Evolutionary conservation across 208 protist species (phyloP).

Genomic region (Leishmania tropica): DNA sequence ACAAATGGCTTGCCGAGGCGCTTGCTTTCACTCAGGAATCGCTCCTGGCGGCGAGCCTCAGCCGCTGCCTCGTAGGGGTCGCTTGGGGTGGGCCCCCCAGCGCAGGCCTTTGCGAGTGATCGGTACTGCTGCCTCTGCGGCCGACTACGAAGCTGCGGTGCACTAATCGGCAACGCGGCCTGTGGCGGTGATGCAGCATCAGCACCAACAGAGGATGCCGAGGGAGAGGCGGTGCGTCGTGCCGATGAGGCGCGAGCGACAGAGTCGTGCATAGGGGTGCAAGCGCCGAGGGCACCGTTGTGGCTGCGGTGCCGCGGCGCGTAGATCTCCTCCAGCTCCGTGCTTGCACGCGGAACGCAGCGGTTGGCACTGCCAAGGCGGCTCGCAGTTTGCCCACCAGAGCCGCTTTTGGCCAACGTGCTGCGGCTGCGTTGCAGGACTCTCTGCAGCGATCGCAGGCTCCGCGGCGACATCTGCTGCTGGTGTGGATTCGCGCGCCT

Average conservation of each 20-base stretch:
- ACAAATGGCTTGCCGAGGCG: conserved; percentile 76
- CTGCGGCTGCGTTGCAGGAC: conserved; percentile 2
- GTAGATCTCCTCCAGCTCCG: neutral
- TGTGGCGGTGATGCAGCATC: neutral
- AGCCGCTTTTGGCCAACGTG: conserved; percentile 1
- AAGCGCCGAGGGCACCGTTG: neutral
- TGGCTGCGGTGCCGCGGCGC: neutral
- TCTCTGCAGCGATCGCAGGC: conserved; percentile 4
- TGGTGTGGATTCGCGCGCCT: neutral
- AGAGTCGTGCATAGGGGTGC: neutral
- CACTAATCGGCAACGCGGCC: neutral
- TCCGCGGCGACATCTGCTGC: neutral
- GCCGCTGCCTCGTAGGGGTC: conserved; percentile 73
- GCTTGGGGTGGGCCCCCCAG: neutral
- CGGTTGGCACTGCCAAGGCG: neutral
- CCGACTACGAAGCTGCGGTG: neutral
- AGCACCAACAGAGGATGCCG: neutral
- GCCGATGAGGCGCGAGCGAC: neutral
- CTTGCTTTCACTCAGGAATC: conserved; percentile 73
- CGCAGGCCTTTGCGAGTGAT: neutral
- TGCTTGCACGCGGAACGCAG: neutral
- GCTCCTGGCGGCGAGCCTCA: conserved; percentile 67
- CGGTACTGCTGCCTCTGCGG: neutral
- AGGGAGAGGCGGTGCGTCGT: neutral
- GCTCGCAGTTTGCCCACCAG: neutral